A percentile compares a stretch with the other conserved stretches of the same genome.
phyloP scores from a whole-genome alignment of 2,329 filamentous ascomycete species.

The Daldinia sp. region DNA sequence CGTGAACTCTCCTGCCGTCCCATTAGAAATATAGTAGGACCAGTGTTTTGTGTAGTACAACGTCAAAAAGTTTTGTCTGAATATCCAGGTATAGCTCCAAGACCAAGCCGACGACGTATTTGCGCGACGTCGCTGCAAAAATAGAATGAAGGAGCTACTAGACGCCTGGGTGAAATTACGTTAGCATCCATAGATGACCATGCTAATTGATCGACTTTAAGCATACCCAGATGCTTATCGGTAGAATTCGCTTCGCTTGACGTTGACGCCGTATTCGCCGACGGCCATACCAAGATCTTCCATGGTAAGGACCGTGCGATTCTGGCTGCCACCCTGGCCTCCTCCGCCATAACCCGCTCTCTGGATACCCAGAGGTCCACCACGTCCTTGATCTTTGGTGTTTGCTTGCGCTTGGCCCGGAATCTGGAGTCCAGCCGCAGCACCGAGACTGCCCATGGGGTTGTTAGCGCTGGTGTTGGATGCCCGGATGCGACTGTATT shows the following conservation, averaged over 20 bases:
- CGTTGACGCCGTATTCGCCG: slow-evolving; percentile 96
- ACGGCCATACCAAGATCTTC: slow-evolving; percentile 99
- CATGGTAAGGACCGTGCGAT: slow-evolving; percentile 96
- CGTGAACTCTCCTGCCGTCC: slow-evolving; percentile 5
- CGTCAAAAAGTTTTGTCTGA: background rate
- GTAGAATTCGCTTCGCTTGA: slow-evolving; percentile 98
- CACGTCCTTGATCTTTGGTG: slow-evolving; percentile 68
- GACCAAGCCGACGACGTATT: background rate
- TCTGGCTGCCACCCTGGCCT: slow-evolving; percentile 88
- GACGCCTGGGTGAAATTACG: background rate
- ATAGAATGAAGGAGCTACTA: background rate
- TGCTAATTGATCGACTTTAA: background rate
- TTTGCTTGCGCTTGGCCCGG: slow-evolving; percentile 70
- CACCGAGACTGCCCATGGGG: slow-evolving; percentile 87
- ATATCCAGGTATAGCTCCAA: slow-evolving; percentile 7
- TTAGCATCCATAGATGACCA: background rate
- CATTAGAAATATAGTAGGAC: background rate
- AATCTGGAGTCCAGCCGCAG: slow-evolving; percentile 75
- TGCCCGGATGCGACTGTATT: slow-evolving; percentile 95
- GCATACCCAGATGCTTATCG: slow-evolving; percentile 29
- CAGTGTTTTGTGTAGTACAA: slow-evolving; percentile 7
- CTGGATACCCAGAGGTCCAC: slow-evolving; percentile 77
- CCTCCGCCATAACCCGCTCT: slow-evolving; percentile 86
- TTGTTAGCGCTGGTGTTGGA: slow-evolving; percentile 90
- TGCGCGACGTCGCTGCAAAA: background rate